These are phyloP conservation scores for Suillus subaureus DNA, from an alignment of 768 basidiomycete species.

Conservation along the genomic window DNA sequence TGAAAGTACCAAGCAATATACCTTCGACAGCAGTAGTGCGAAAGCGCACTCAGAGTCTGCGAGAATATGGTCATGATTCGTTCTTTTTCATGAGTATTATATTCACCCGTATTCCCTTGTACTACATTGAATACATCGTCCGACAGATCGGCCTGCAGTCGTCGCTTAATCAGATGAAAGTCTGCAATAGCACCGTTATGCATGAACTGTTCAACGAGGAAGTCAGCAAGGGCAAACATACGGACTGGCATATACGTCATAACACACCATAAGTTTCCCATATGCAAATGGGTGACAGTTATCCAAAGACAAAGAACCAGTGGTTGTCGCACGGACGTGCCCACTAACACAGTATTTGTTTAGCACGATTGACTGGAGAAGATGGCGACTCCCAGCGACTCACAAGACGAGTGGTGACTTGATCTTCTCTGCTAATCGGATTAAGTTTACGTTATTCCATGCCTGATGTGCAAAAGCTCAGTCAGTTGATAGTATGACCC, in stretches of 20 bases:
- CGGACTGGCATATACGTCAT: neutral
- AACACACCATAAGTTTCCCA: slow-evolving; percentile 84
- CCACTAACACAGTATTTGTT: slow-evolving; percentile 46
- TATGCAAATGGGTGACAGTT: slow-evolving; percentile 96
- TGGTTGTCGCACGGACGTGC: slow-evolving; percentile 93
- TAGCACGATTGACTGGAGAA: neutral
- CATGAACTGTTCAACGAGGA: slow-evolving; percentile 71
- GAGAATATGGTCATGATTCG: slow-evolving; percentile 5
- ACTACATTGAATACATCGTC: slow-evolving; percentile 88
- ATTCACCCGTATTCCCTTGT: slow-evolving; percentile 87
- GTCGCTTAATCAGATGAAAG: slow-evolving; percentile 79
- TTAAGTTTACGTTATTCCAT: slow-evolving; percentile 95
- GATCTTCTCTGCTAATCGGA: slow-evolving; percentile 95
- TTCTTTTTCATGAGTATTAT: neutral
- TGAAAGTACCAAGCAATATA: slow-evolving; percentile 23
- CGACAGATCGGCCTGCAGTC: slow-evolving; percentile 70
- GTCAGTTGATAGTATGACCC: slow-evolving; percentile 14
- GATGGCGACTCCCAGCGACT: slow-evolving; percentile 28
- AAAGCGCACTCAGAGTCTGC: slow-evolving; percentile 98
- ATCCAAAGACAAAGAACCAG: slow-evolving; percentile 87
- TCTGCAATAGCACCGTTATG: slow-evolving; percentile 94
- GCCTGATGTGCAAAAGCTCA: slow-evolving; percentile 53
- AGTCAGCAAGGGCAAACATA: neutral
- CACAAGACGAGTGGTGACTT: slow-evolving; percentile 95
- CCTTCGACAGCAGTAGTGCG: slow-evolving; percentile 86